phyloP scores from a whole-genome alignment of 108 stramenopile genomes.

The Conticribra guillardii region DNA sequence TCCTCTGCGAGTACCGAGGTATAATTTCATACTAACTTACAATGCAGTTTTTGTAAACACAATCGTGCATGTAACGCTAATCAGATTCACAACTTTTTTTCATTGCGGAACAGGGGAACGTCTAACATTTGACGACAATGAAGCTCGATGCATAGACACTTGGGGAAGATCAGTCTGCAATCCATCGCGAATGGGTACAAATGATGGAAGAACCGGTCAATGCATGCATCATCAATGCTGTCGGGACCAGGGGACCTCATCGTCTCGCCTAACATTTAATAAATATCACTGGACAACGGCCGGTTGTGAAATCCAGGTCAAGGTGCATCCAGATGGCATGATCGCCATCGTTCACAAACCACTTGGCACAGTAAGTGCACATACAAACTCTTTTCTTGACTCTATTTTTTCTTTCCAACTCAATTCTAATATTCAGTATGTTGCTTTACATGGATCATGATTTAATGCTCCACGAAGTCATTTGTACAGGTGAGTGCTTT shows the following conservation, averaged over 20 bases:
- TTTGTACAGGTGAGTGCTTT: too few species aligned
- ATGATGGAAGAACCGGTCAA: conserved; percentile 8
- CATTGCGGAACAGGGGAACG: conserved; percentile 5
- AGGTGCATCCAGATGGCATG: conserved; percentile 53
- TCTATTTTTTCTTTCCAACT: too few species aligned
- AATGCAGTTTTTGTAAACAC: too few species aligned
- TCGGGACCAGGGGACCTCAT: not conserved
- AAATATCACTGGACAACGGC: conserved; percentile 54
- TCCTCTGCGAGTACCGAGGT: conserved; percentile 21
- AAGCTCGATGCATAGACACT: conserved; percentile 18
- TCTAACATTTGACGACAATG: conserved; percentile 25
- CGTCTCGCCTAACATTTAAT: not conserved
- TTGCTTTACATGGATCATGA: too few species aligned
- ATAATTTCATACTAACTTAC: not conserved
- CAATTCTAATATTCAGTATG: too few species aligned
- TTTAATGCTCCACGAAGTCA: too few species aligned
- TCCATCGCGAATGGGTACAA: conserved; percentile 12
- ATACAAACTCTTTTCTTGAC: too few species aligned
- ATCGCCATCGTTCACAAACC: conserved; percentile 60
- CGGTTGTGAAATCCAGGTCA: conserved; percentile 50
- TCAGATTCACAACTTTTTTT: not conserved
- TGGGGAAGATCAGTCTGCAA: conserved; percentile 26
- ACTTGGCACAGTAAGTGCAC: too few species aligned
- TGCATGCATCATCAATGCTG: conserved; percentile 26
- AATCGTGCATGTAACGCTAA: too few species aligned